These are phyloP conservation scores for Phaeophleospora eucalypticola DNA, from an alignment of 2,329 filamentous ascomycete genomes.

Conservation along the genomic window DNA sequence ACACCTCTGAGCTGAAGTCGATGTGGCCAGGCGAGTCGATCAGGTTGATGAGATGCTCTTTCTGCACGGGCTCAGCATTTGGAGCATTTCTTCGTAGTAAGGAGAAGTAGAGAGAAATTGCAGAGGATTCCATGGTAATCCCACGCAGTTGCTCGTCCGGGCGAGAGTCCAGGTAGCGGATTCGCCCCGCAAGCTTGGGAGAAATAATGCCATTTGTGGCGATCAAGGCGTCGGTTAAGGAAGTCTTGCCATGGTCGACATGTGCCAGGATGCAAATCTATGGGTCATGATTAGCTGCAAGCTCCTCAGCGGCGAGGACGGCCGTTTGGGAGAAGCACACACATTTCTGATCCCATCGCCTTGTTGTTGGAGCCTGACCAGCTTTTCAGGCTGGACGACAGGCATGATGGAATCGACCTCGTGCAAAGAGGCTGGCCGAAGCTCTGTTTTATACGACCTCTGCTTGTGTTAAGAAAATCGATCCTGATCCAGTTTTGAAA, in stretches of 20 bases:
- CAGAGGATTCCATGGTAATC: conserved; percentile 99
- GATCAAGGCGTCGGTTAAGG: conserved; percentile 89
- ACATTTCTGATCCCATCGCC: conserved; percentile 91
- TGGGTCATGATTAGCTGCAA: conserved; percentile 19
- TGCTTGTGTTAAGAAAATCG: too few relatives aligned
- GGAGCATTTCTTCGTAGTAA: conserved; percentile 72
- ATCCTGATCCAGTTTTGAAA: too few relatives aligned
- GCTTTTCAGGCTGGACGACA: conserved; percentile 82
- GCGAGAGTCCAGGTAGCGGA: conserved; percentile 92
- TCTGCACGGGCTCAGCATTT: conserved; percentile 51
- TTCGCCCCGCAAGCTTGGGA: conserved; percentile 93
- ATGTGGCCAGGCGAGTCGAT: conserved; percentile 98
- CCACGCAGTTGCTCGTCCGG: conserved; percentile 93
- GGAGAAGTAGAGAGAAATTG: conserved; percentile 93
- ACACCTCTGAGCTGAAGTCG: conserved; percentile 97
- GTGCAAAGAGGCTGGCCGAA: too few relatives aligned
- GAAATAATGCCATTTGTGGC: conserved; percentile 99
- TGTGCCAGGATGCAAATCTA: conserved; percentile 88
- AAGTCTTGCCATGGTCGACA: conserved; percentile 98
- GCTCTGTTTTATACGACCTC: too few relatives aligned
- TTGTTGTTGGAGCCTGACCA: conserved; percentile 83
- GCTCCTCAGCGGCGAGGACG: conserved; percentile 4
- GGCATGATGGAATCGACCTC: conserved; percentile 73
- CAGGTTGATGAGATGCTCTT: conserved; percentile 92
- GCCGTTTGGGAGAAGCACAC: conserved; percentile 35